A percentile compares a stretch with the other conserved stretches of the same genome.
Conservation (phyloP, 108 stramenopile genomes). For the Aurantiochytrium sp. region DNA sequence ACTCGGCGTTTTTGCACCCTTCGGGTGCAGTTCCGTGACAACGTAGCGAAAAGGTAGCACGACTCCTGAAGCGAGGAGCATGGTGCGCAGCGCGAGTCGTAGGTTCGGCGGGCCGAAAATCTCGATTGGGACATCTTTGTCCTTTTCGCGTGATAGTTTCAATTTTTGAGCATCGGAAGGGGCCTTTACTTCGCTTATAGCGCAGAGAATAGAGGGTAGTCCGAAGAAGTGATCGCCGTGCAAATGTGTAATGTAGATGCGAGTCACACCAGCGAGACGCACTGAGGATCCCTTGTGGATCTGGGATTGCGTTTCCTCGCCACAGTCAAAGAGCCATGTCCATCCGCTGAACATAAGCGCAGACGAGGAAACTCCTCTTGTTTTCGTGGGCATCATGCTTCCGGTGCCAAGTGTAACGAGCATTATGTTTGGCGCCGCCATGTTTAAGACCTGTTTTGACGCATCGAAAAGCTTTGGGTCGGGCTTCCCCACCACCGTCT, state of each 20-base stretch:
- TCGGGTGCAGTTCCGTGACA: not conserved
- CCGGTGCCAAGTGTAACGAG: not conserved
- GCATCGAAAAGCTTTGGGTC: not conserved
- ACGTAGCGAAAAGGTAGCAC: not conserved
- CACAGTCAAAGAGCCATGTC: conserved; percentile 28
- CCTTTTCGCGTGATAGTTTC: not conserved
- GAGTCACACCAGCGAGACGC: not conserved
- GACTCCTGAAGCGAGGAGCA: not conserved
- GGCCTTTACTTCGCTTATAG: not conserved
- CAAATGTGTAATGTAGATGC: conserved; percentile 27
- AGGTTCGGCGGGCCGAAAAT: not conserved
- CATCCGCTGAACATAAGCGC: not conserved
- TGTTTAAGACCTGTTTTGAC: not conserved
- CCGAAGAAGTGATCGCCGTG: conserved; percentile 33
- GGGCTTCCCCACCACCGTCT: too few species aligned
- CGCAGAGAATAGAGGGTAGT: conserved; percentile 16
- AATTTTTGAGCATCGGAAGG: not conserved
- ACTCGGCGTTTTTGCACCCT: not conserved
- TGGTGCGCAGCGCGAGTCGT: not conserved
- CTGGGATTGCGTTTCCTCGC: conserved; percentile 22
- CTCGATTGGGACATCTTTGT: not conserved
- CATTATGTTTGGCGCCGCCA: not conserved
- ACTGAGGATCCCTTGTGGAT: not conserved
- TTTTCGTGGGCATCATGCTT: not conserved
- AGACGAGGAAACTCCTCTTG: not conserved